Evolutionary conservation across 345 rosid species (phyloP).

Genomic region (Mallotus nudiflorus): DNA sequence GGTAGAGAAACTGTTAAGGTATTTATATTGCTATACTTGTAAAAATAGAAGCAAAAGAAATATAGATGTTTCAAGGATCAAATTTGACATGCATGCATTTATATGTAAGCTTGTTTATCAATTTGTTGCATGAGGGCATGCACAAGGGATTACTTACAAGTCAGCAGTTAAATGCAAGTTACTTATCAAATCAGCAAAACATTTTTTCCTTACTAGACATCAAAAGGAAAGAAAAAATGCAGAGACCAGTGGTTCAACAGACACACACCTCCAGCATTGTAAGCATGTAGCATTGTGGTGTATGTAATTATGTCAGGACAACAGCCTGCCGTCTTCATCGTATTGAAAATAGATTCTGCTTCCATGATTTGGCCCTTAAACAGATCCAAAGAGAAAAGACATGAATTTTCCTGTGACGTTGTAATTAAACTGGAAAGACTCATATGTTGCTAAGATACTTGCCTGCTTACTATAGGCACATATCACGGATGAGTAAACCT

Average conservation of each 20-base stretch:
- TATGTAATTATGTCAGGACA: slow-evolving; percentile 73
- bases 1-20: neutral
- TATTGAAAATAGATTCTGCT: slow-evolving; percentile 75
- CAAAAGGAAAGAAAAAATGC: neutral
- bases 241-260: slow-evolving; percentile 1
- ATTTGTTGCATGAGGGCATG: too few species aligned
- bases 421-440: neutral
- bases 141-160: too few species aligned
- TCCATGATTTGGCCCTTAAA: slow-evolving; percentile 64
- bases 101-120: too few species aligned
- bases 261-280: slow-evolving; percentile 68
- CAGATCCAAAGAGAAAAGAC: neutral
- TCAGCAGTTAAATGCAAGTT: neutral
- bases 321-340: slow-evolving; percentile 71
- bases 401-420: slow-evolving; percentile 9
- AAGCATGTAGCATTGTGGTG: slow-evolving; percentile 78
- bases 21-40: neutral
- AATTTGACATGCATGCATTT: too few species aligned
- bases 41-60: neutral
- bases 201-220: neutral
- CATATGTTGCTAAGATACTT: slow-evolving; percentile 32
- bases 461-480: slow-evolving; percentile 80
- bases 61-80: neutral
- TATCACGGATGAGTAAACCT: slow-evolving; percentile 74
- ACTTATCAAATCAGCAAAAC: neutral